Base-by-base conservation (phyloP, 805 yeast genomes). In the Candida berthetii region DNA sequence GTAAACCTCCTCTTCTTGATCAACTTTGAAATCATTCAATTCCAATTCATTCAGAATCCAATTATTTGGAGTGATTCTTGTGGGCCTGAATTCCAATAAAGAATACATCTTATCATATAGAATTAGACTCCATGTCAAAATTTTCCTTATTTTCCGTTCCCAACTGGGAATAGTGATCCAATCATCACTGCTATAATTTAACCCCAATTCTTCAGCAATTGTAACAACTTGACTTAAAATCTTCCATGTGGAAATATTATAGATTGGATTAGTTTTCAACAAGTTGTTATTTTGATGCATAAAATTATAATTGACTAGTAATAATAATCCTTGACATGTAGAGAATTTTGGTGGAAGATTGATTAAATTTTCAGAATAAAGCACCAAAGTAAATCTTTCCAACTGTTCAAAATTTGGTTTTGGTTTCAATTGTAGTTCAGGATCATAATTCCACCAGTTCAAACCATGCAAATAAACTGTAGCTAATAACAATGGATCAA, bases 301-400 rank as follows among this genome's bases (percentile, higher is more conserved):
- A 25, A 36, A 40, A 31, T 44, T 47, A 41, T 60, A 58, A 34
- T 59, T 53, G 29, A 57, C 35, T 20, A 69, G 45, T 22, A 69
- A 47, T 22, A 69, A 46, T 4, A 69, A 61, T 0, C 68, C 69
- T 47, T 69, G 74, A 16, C 68, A 55, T 2, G 64, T 62, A 4
- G 69, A 59, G 22, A 65, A 50, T 27, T 65, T 57, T 28, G 53
- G 53, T 2, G 64, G 53, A 9, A 49, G 32, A 36, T 54, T 54
- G 16, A 49, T 48, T 18, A 55, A 31, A 31, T 50, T 49, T 25
- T 58, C 62, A 11, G 54, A 49, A 42, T 55, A 54, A 2, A 58
- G 40, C 4, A 58, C 49, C 7, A 50, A 36, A 3, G 58, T 52
- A 13, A 57, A 39, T 39, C 54, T 47, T 36, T 60, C 65, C 24